phyloP scores from a whole-genome alignment of 768 basidiomycete species.

The Phylloporus arenicola region DNA sequence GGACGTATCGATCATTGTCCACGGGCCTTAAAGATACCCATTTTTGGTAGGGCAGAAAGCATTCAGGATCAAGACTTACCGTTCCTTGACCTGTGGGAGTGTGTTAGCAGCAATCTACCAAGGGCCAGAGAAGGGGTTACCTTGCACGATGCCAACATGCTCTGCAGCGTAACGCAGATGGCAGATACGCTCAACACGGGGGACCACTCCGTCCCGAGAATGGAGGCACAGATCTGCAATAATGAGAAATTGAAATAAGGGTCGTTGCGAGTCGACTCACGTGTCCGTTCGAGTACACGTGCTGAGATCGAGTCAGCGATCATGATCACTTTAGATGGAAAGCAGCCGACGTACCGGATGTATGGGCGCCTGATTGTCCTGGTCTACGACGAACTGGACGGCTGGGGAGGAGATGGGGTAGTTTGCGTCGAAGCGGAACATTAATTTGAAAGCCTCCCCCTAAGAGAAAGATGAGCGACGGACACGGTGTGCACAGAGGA shows the following conservation, averaged over 20 bases:
- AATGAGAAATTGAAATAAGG: constrained; percentile 14
- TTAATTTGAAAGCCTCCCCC: constrained; percentile 73
- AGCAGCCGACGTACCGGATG: constrained; percentile 59
- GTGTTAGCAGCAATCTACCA: neutral
- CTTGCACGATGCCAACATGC: constrained; percentile 92
- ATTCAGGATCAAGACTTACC: constrained; percentile 37
- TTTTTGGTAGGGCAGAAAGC: constrained; percentile 4
- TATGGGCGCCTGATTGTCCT: constrained; percentile 59
- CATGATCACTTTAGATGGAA: neutral
- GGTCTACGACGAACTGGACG: constrained; percentile 75
- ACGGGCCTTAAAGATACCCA: constrained; percentile 47
- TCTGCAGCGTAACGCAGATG: constrained; percentile 82
- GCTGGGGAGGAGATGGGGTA: constrained; percentile 88
- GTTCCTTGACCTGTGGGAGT: constrained; percentile 49
- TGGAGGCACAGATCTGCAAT: constrained; percentile 78
- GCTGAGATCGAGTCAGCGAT: constrained; percentile 38
- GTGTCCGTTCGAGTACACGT: constrained; percentile 86
- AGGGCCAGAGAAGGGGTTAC: constrained; percentile 32
- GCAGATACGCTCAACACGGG: constrained; percentile 80
- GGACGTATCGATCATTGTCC: constrained; percentile 82
- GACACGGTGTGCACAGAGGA: constrained; percentile 1
- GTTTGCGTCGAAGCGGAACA: constrained; percentile 74
- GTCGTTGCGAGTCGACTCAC: constrained; percentile 35
- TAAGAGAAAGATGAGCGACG: constrained; percentile 27
- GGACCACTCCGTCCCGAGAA: constrained; percentile 86